Evolutionary conservation across 352 stramenopile genomes (phyloP), one percentile per base, ranked within the genome.

Genomic region (Globisporangium paroecandrum): DNA sequence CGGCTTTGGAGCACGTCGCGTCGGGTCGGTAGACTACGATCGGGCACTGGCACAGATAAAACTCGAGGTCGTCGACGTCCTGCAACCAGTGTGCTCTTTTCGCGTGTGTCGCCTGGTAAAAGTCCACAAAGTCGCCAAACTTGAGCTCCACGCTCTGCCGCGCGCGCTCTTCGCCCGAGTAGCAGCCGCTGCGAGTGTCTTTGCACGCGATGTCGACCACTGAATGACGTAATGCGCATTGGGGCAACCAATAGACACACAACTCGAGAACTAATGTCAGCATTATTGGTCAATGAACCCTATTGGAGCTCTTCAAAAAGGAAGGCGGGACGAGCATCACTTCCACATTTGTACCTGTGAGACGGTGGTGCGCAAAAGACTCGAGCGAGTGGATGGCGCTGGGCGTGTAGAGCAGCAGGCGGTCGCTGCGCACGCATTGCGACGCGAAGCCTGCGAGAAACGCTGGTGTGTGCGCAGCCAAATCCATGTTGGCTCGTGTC

Each of bases 161-260:
- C 9, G 71, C 64, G 20, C 72, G 68, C 58, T 90, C 77, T 65
- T 89, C 79, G 24, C 86, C 86, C 7, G 77, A 79, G 66, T 92
- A 95, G 58, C 72, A 88, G 24, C 62, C 70, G 46, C 64, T 72
- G 25, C 51, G 68, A 20, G 58, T 43, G 10, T 83, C 72, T 68
- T 91, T 90, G 68, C 87, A 95, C 38, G 87, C 85, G 38, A 95
- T 76, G 58, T 95, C 87, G 46, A 95, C 82, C 56, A 91, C 87
- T 93, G 25, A 3, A 55, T 32, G 22, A 38, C 7, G 12, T 4
- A 43, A 18, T 13, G 36, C 13, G 25, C 41, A 27, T 15, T 34
- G 20, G 25, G 27, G 27, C 55, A 60, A 7, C 36, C 36, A 43
- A 43, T 43, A 43, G 22, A 43, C 25, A 65, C 7, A 24, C 8